Evolutionary conservation across 768 basidiomycete species (phyloP), one percentile per base, ranked within the genome.

Genomic region (Mrakia blollopis): DNA sequence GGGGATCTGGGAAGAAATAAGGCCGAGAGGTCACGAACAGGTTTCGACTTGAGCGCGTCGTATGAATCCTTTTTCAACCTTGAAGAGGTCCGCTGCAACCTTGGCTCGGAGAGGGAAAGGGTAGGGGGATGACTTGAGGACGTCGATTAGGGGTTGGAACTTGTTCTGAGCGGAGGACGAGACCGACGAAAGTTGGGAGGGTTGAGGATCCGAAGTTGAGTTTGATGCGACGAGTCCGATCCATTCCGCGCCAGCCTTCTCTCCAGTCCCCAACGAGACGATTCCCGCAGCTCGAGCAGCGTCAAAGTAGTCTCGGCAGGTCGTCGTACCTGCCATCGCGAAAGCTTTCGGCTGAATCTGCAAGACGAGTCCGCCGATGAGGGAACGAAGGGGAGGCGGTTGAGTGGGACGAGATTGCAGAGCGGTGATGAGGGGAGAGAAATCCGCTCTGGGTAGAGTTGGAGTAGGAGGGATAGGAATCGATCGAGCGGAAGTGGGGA

Each of bases 61-160:
- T 9, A 60, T 25, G 25, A 30, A 25, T 8, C 28, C 28, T 30
- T 18, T 8, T 16, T 28, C 60, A 9, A 61, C 14, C 60, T 61
- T 61, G 60, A 61, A 32, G 13, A 61, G 21, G n/a, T 61, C 60
- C 13, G 60, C n/a, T 8, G n/a, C n/a, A 3, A 61, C 60, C 60
- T 61, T 61, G 25, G 60, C 60, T n/a, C 60, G 60, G n/a, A 61
- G 60, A 30, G 60, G 60, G 32, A 28, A 61, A 25, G 60, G 60
- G 60, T 61, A 61, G 2, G 60, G 32, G 9, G 60, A 61, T 4
- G n/a, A n/a, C 10, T 61, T 61, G n/a, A 61, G 60, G 1, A 61
- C 23, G n/a, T 61, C 32, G 60, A 61, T n/a, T 9, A 61, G 60
- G 21, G 32, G n/a, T 25, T 61, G 60, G 60, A 61, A 61, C 60